Base-by-base conservation (phyloP, 208 protist species). In the Acanthamoeba rhysodes region DNA sequence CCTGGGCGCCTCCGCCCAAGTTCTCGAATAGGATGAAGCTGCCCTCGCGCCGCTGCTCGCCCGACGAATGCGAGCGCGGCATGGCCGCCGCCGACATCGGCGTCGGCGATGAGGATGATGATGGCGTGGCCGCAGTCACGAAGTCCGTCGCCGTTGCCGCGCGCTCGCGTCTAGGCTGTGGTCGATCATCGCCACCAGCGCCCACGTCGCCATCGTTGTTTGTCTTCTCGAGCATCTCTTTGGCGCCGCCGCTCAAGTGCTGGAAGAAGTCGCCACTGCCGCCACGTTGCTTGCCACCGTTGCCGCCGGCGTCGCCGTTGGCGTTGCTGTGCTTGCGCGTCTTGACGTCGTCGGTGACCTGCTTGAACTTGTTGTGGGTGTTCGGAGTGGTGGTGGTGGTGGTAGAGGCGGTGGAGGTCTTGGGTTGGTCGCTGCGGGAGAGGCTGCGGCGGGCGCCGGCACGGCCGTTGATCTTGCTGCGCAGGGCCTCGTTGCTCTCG, bases 401-500 rank as follows among this genome's bases (percentile, higher is more conserved):
- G 45, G 32, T n/a, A 32, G 66, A n/a, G 66, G 8, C n/a, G 66
- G 68, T 20, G 29, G 32, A 41, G 18, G 1, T 68, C 32, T 80
- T 80, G 18, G 14, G n/a, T n/a, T 14, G n/a, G 5, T 34, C 18
- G 32, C n/a, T 74, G 24, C 66, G 66, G 18, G n/a, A 74, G 32
- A 37, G 66, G 66, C 32, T 10, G 32, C 32, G 9, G 37, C 72
- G 24, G 24, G 5, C 68, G 12, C 57, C 20, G 14, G 20, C 20
- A 18, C 22, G 72, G 32, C 72, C 72, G 72, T 50, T 80, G 72
- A 80, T 80, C 32, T 80, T 80, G 72, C 14, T 45, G 12, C 72
- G 72, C 34, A 80, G 72, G 34, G 72, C 29, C 24, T 37, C 72
- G 72, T 80, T 80, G 72, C 72, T 80, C 72, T 80, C 72, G 37